phyloP scores from a whole-genome alignment of 768 basidiomycete species.

The Hemileccinum rubropunctum region DNA sequence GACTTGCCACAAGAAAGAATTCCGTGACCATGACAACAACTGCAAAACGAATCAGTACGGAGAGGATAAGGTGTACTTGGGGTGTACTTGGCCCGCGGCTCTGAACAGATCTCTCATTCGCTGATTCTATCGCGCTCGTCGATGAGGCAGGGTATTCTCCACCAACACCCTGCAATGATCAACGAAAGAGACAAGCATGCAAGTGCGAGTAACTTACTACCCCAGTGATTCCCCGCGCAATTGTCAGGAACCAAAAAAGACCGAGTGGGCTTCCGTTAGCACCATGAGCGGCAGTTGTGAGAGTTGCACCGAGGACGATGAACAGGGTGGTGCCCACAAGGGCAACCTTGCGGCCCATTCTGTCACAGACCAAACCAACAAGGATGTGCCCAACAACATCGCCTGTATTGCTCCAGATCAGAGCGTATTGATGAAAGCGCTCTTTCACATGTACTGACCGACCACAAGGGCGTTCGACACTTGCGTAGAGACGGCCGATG shows the following conservation, averaged over 20 bases:
- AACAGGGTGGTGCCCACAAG: slow-evolving; percentile 63
- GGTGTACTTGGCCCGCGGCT: slow-evolving; percentile 54
- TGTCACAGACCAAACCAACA: slow-evolving; percentile 68
- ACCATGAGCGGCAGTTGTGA: slow-evolving; percentile 69
- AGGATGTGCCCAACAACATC: slow-evolving; percentile 58
- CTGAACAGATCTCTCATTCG: slow-evolving; percentile 63
- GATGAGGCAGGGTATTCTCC: slow-evolving; percentile 78
- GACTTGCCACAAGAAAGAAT: slow-evolving; percentile 56
- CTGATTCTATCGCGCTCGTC: slow-evolving; percentile 65
- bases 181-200: not conserved
- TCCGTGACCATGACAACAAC: slow-evolving; percentile 80
- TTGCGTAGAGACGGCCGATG: slow-evolving; percentile 57
- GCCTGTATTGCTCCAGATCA: slow-evolving; percentile 43
- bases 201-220: slow-evolving; percentile 40
- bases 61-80: slow-evolving; percentile 3
- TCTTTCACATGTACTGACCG: slow-evolving; percentile 38
- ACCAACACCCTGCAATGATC: slow-evolving; percentile 55
- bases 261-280: slow-evolving; percentile 51
- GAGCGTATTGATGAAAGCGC: not conserved
- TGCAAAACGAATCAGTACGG: slow-evolving; percentile 20
- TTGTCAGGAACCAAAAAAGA: slow-evolving; percentile 72
- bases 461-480: slow-evolving; percentile 71
- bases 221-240: slow-evolving; percentile 71
- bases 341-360: slow-evolving; percentile 67
- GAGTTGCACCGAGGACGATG: slow-evolving; percentile 65